Evolutionary conservation across 768 basidiomycete genomes (phyloP), one percentile per base, ranked within the genome.

Genomic region (button mushroom (Agaricus bisporus)): DNA sequence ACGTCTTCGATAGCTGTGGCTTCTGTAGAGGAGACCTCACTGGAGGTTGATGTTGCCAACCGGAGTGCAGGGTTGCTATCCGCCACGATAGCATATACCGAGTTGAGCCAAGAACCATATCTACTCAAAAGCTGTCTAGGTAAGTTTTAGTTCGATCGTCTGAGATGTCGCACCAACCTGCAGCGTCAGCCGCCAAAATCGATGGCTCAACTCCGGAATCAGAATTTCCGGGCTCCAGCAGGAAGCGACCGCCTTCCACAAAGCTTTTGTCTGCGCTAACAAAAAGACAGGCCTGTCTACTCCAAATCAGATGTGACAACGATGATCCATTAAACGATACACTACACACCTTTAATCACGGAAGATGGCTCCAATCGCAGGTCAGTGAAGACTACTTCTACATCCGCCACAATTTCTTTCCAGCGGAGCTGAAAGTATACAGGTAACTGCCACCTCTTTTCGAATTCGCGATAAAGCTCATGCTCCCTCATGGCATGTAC

Each of bases 361-460:
- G 61, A 65, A 11, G 32, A 32, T 32, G 74, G 65, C 42, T 78
- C 76, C 20, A 85, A 63, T 41, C 68, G 68, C 20, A 71, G 67
- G 17, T 63, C 61, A 15, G 68, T 63, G 12, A 98, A 69, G 2
- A 71, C 68, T 11, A 86, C 84, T 69, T 99, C 97, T 14, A 97
- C 70, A 47, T 73, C 76, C 0, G 78, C 70, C 0, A 94, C 82
- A 48, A 95, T 89, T 63, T 97, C 95, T 68, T 97, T 97, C 92
- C 95, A 95, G 41, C 95, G 80, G 56, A 99, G 73, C 63, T 99
- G 97, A 66, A 95, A 98, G 65, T 98, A 98, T 8, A 98, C 88
- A 1, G 92, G 90, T 2, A 99, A 78, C 64, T 98, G 97, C 95
- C 97, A 99, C 35, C 93, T 80, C 56, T 81, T 77, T 63, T 88